These are phyloP conservation scores for Ascochyta clinopodiicola DNA, from an alignment of 2,329 filamentous ascomycete genomes.

Conservation along the genomic window DNA sequence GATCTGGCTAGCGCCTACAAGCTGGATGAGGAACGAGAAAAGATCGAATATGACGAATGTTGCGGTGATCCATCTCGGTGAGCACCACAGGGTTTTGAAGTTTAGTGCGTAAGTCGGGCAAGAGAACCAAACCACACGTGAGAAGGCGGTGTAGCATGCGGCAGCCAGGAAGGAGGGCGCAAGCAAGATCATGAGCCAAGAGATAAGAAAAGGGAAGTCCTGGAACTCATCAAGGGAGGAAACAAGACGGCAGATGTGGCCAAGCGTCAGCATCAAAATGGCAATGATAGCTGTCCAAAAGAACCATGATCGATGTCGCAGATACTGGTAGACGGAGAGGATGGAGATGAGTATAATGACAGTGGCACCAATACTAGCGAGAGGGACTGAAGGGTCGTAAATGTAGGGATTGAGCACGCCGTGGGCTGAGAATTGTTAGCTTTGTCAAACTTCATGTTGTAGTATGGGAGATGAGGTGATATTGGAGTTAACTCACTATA, in stretches of 20 bases:
- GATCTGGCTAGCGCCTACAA: slow-evolving; percentile 53
- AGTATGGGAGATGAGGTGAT: not conserved
- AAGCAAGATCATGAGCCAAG: slow-evolving; percentile 56
- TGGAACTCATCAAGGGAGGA: slow-evolving; percentile 46
- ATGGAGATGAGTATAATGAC: slow-evolving; percentile 49
- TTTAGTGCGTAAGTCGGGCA: slow-evolving; percentile 48
- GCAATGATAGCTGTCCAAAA: slow-evolving; percentile 45
- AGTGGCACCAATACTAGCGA: slow-evolving; percentile 52
- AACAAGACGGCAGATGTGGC: slow-evolving; percentile 59
- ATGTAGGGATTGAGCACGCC: slow-evolving; percentile 52
- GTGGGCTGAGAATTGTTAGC: slow-evolving; percentile 19
- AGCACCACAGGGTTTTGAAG: slow-evolving; percentile 53
- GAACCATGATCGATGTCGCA: slow-evolving; percentile 47
- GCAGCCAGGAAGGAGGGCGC: slow-evolving; percentile 59
- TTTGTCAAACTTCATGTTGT: not conserved
- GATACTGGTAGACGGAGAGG: slow-evolving; percentile 42
- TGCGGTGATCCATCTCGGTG: slow-evolving; percentile 54
- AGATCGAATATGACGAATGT: slow-evolving; percentile 59
- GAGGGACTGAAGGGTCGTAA: slow-evolving; percentile 55
- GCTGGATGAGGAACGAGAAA: slow-evolving; percentile 57
- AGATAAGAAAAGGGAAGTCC: slow-evolving; percentile 49
- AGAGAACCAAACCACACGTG: slow-evolving; percentile 53
- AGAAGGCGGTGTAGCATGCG: slow-evolving; percentile 58
- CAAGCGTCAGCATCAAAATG: slow-evolving; percentile 56
- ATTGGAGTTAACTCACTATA: slow-evolving; percentile 27